Evolutionary conservation across 805 yeast species (phyloP).

Genomic region (Cyberlindnera americana): DNA sequence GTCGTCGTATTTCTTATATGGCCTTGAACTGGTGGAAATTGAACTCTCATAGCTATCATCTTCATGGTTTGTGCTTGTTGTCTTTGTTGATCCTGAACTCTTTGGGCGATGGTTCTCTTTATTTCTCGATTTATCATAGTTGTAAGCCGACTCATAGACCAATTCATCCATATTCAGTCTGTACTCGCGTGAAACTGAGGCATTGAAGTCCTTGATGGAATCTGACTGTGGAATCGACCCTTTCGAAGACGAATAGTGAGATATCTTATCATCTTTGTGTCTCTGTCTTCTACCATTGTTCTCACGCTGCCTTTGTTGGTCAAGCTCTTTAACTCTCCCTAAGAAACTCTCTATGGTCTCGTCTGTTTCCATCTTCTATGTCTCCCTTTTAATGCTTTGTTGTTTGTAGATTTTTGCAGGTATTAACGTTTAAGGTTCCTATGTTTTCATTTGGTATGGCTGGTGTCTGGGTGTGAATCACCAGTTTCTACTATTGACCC

Average conservation of each 20-base stretch:
- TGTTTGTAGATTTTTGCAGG: neutral
- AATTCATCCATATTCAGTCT: slow-evolving; percentile 41
- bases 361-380: slow-evolving; percentile 3
- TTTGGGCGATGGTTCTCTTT: neutral
- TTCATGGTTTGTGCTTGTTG: neutral
- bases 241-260: neutral
- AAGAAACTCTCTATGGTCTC: slow-evolving; percentile 17
- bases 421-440: neutral
- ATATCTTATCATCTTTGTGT: slow-evolving; percentile 1
- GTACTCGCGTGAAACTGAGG: slow-evolving; percentile 40
- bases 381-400: too few relatives aligned
- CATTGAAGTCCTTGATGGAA: slow-evolving; percentile 15
- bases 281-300: slow-evolving; percentile 6
- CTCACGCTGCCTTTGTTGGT: slow-evolving; percentile 9
- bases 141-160: slow-evolving; percentile 62
- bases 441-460: slow-evolving; percentile 1
- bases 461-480: too few relatives aligned
- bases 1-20: slow-evolving; percentile 13
- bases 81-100: neutral
- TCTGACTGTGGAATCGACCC: slow-evolving; percentile 14
- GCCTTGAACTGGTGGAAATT: slow-evolving; percentile 2
- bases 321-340: slow-evolving; percentile 15
- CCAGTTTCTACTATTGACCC: neutral
- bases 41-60: neutral
- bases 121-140: slow-evolving; percentile 38